A percentile compares a stretch with the other conserved stretches of the same genome.
Conservation (phyloP, 2,329 filamentous ascomycete genomes). For the Fusarium verrucosum region DNA sequence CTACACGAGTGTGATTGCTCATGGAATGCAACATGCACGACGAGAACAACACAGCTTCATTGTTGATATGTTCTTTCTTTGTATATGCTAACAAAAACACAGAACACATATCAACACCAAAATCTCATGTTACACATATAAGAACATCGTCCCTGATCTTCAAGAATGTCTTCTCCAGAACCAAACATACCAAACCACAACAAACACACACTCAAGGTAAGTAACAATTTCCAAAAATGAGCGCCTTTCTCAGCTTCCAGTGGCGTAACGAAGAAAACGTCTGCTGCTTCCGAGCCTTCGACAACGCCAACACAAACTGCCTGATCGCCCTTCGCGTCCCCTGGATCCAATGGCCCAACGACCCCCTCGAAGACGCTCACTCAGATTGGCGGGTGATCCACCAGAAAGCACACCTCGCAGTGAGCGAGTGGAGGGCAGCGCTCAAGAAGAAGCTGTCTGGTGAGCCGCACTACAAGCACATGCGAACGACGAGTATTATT, state of each 20-base stretch:
- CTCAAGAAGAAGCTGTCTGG: not conserved
- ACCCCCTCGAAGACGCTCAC: not conserved
- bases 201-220: not conserved
- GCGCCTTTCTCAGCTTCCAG: conserved; percentile 11
- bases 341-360: conserved; percentile 25
- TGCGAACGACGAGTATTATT: conserved; percentile 11
- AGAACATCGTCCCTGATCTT: not conserved
- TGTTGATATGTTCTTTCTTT: not conserved
- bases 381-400: conserved; percentile 1
- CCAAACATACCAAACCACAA: not conserved
- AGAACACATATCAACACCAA: not conserved
- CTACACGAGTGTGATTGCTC: not conserved
- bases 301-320: conserved; percentile 11
- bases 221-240: not conserved
- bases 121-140: not conserved
- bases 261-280: conserved; percentile 7
- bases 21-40: not conserved
- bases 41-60: not conserved
- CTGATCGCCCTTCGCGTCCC: conserved; percentile 13
- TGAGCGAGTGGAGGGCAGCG: not conserved
- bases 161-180: not conserved
- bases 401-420: not conserved
- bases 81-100: not conserved
- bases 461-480: conserved; percentile 7
- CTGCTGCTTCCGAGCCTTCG: conserved; percentile 12